Conservation (phyloP, 495 filamentous ascomycete species). For the Oidiodendron maius region DNA sequence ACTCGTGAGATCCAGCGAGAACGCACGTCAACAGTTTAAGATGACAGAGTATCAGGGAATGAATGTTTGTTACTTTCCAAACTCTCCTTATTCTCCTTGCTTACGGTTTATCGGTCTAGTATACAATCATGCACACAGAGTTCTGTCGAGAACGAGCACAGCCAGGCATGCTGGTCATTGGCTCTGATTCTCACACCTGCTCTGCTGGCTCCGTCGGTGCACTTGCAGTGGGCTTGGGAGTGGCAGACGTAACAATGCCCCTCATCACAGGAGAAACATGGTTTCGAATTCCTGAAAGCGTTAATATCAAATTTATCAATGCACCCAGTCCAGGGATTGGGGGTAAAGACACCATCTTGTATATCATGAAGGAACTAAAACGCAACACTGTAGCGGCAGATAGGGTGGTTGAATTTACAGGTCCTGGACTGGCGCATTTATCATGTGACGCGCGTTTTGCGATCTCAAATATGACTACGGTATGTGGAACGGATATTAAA, state of each 20-base stretch:
- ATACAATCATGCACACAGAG: slow-evolving; percentile 43
- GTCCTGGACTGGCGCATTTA: slow-evolving; percentile 28
- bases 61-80: slow-evolving; percentile 24
- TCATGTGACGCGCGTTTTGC: slow-evolving; percentile 41
- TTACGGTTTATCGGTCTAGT: slow-evolving; percentile 17
- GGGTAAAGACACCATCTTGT: slow-evolving; percentile 42
- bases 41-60: slow-evolving; percentile 40
- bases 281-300: slow-evolving; percentile 39
- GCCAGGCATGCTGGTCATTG: slow-evolving; percentile 39
- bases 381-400: slow-evolving; percentile 40
- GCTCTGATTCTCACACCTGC: slow-evolving; percentile 44
- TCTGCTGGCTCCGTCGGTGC: slow-evolving; percentile 34
- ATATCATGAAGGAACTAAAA: slow-evolving; percentile 37
- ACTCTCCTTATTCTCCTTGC: neutral
- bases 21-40: slow-evolving; percentile 31
- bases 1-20: slow-evolving; percentile 30
- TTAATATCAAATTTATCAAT: slow-evolving; percentile 32
- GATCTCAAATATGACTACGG: slow-evolving; percentile 42
- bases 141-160: slow-evolving; percentile 38
- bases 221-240: slow-evolving; percentile 38
- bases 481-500: too few relatives aligned
- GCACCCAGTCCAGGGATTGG: slow-evolving; percentile 31
- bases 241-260: slow-evolving; percentile 38
- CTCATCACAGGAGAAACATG: slow-evolving; percentile 41
- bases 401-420: slow-evolving; percentile 40